Evolutionary conservation across 1,284 basidiomycete species (phyloP), one percentile per base, ranked within the genome.

Genomic region (Ustilago esculenta): DNA sequence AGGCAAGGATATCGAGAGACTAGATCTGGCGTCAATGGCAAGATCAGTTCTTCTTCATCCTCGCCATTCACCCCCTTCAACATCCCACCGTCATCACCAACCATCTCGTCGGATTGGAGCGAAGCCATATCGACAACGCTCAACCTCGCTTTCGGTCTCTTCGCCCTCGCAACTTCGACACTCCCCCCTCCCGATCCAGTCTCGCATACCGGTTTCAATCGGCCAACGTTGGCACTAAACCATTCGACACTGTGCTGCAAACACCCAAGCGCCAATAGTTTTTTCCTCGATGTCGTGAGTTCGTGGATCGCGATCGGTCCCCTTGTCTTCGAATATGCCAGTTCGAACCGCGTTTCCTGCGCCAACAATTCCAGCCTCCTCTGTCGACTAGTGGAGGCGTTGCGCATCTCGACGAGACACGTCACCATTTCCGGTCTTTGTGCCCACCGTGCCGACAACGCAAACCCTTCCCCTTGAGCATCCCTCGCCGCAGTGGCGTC

Each of bases 241-340:
- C 77, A 81, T 21, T 74, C 72, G 21, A 80, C 86, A 80, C 91
- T 96, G 76, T 89, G 89, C 79, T 95, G 90, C 33, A 98, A 83
- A 70, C 88, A 88, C 10, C 91, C 90, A 35, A 98, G 83, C 0
- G 89, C 88, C 54, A 89, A 85, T 18, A 97, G 83, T 78, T 90
- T 91, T 66, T 91, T 88, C 29, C 86, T 84, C 1, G 91, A 91
- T 14, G 87, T 84, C 46, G 95, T 87, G n/a, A 98, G 85, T 67
- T 95, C 79, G 25, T 60, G 52, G 18, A 76, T 54, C 25, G 47
- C 55, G 27, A 77, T 46, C 21, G 56, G 51, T 12, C 46, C 25
- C 11, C 61, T 42, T 4, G 41, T 32, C 9, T 44, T 47, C 0
- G 68, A 63, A 37, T 63, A 52, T 4, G 49, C 43, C 43, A 76